Conservation (phyloP, 169 alveolate genomes). For the Cryptosporidium ubiquitum region DNA sequence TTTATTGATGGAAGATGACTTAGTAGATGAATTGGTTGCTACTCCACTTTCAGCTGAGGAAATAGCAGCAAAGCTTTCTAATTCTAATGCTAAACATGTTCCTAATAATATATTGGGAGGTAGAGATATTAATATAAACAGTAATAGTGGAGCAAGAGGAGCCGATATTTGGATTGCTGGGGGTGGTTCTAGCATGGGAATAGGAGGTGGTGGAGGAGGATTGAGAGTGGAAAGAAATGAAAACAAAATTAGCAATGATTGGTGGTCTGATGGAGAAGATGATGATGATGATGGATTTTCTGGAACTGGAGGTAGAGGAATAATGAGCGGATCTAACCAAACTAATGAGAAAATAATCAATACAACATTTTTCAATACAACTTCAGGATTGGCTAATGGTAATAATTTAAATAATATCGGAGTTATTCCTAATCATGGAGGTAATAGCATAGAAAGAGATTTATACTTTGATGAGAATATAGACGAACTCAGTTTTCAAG, state of each 20-base stretch:
- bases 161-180: constrained; percentile 22
- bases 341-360: neutral
- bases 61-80: constrained; percentile 66
- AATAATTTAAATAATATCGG: too few species aligned
- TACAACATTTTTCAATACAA: neutral
- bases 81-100: neutral
- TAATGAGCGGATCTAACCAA: neutral
- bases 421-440: too few species aligned
- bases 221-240: neutral
- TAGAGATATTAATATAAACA: neutral
- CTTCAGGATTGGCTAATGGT: neutral
- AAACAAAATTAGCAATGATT: constrained; percentile 40
- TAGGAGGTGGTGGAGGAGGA: neutral
- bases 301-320: neutral
- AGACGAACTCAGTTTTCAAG: constrained; percentile 16
- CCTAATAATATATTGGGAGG: neutral
- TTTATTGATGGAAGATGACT: constrained; percentile 55
- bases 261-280: constrained; percentile 69
- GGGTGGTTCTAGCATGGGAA: neutral
- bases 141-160: constrained; percentile 1
- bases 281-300: constrained; percentile 21
- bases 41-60: constrained; percentile 73
- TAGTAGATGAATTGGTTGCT: constrained; percentile 67
- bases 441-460: neutral
- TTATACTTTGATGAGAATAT: constrained; percentile 28